A percentile compares a stretch with the other conserved stretches of the same genome.
phyloP scores from a whole-genome alignment of 352 stramenopile species.

The Phytophthora idaei region DNA sequence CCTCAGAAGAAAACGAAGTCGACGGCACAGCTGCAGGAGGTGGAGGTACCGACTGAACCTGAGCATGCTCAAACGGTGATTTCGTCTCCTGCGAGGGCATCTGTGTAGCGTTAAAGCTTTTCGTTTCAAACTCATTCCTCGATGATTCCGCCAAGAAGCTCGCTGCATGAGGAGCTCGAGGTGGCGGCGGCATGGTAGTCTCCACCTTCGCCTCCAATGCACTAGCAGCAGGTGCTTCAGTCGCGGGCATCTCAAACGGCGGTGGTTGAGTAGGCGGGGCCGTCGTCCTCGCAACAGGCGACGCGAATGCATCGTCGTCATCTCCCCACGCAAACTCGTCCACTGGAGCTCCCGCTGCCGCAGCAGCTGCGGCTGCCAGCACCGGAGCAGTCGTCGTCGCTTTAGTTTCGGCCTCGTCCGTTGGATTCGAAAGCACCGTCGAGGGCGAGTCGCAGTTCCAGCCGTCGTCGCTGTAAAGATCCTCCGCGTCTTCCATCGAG shows the following conservation, averaged over 20 bases:
- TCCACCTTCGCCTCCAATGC: conserved; percentile 14
- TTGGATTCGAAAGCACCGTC: conserved; percentile 58
- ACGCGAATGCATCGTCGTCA: conserved; percentile 40
- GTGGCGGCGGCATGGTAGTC: conserved; percentile 1
- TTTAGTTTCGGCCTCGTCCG: conserved; percentile 29
- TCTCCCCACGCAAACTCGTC: conserved; percentile 59
- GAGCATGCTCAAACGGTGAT: conserved; percentile 10
- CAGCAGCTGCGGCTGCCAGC: background rate
- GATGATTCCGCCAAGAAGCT: background rate
- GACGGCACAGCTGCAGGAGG: conserved; percentile 7
- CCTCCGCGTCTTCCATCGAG: conserved; percentile 74
- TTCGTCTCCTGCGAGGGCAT: conserved; percentile 7
- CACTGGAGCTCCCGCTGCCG: conserved; percentile 11
- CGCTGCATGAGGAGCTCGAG: conserved; percentile 1
- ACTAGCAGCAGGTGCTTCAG: conserved; percentile 5
- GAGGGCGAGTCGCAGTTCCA: conserved; percentile 80
- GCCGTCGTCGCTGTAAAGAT: conserved; percentile 72
- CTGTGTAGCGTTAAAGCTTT: conserved; percentile 12
- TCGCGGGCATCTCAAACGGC: conserved; percentile 1
- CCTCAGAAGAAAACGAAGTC: conserved; percentile 10
- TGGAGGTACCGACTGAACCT: background rate
- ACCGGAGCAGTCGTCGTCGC: conserved; percentile 4
- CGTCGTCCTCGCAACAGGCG: conserved; percentile 18
- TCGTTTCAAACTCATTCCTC: conserved; percentile 14
- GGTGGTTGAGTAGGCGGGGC: conserved; percentile 10